These are phyloP conservation scores for Penicillium turbatum DNA, from an alignment of 495 filamentous ascomycete genomes.

Conservation along the genomic window DNA sequence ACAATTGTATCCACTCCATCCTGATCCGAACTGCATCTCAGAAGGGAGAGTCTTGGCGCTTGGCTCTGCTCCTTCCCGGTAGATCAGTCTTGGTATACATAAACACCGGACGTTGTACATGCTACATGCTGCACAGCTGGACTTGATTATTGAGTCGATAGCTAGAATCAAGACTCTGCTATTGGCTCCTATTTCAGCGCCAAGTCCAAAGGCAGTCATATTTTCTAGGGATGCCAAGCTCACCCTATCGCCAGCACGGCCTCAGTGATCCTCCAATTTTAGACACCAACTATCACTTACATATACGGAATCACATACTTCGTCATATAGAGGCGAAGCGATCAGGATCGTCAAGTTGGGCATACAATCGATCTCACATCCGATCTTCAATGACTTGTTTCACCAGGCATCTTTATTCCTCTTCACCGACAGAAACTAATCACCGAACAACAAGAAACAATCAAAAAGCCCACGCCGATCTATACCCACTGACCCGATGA, in stretches of 20 bases:
- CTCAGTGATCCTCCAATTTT: not conserved
- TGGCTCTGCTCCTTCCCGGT: slow-evolving; percentile 11
- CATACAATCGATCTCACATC: slow-evolving; percentile 7
- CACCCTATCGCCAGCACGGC: slow-evolving; percentile 2
- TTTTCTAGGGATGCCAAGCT: slow-evolving; percentile 3
- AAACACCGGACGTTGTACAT: not conserved
- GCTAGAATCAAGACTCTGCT: not conserved
- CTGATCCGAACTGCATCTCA: not conserved
- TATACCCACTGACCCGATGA: slow-evolving; percentile 6
- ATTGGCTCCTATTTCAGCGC: not conserved
- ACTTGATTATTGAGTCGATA: not conserved
- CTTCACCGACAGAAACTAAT: slow-evolving; percentile 3
- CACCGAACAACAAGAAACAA: not conserved
- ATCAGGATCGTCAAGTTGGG: slow-evolving; percentile 2
- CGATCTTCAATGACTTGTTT: not conserved
- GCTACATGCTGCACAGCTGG: not conserved
- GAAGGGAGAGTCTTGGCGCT: not conserved
- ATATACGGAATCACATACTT: not conserved
- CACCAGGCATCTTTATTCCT: slow-evolving; percentile 1
- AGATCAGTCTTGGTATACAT: slow-evolving; percentile 23
- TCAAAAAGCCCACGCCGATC: not conserved
- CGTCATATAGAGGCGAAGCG: slow-evolving; percentile 5
- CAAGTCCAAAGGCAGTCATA: slow-evolving; percentile 6
- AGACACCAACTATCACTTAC: not conserved
- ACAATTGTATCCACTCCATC: slow-evolving; percentile 2